Evolutionary conservation across 2,329 filamentous ascomycete species (phyloP).

Genomic region (Alternaria ventricosa): DNA sequence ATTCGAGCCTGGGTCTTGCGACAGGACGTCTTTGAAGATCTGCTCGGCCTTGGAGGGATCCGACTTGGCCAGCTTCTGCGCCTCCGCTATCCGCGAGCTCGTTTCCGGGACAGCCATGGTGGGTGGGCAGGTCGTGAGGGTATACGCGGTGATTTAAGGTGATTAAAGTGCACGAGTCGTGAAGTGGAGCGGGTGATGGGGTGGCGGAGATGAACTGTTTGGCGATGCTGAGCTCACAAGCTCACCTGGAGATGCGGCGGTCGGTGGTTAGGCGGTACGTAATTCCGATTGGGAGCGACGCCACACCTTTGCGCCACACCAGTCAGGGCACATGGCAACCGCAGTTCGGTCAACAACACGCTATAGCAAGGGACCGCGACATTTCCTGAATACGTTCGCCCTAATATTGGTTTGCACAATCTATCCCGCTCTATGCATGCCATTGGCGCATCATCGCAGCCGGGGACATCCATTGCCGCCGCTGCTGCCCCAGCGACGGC

Average conservation of each 20-base stretch:
- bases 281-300: constrained; percentile 5
- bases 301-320: neutral
- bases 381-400: neutral
- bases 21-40: constrained; percentile 88
- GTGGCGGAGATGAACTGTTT: constrained; percentile 14
- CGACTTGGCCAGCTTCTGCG: constrained; percentile 80
- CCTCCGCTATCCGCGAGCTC: constrained; percentile 80
- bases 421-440: constrained; percentile 4
- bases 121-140: constrained; percentile 2
- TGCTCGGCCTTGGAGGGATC: constrained; percentile 84
- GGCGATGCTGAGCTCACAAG: constrained; percentile 22
- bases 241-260: constrained; percentile 18
- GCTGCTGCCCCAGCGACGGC: constrained; percentile 42
- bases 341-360: constrained; percentile 7
- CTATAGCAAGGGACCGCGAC: neutral
- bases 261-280: constrained; percentile 12
- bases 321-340: constrained; percentile 10
- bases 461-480: constrained; percentile 6
- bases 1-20: constrained; percentile 80
- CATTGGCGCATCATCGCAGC: constrained; percentile 3
- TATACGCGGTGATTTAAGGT: neutral
- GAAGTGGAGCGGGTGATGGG: constrained; percentile 5
- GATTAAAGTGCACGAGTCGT: neutral
- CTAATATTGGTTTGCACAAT: neutral
- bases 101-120: constrained; percentile 53